These are phyloP conservation scores for Russula sp. DNA, from an alignment of 768 basidiomycete species.

Conservation along the genomic window DNA sequence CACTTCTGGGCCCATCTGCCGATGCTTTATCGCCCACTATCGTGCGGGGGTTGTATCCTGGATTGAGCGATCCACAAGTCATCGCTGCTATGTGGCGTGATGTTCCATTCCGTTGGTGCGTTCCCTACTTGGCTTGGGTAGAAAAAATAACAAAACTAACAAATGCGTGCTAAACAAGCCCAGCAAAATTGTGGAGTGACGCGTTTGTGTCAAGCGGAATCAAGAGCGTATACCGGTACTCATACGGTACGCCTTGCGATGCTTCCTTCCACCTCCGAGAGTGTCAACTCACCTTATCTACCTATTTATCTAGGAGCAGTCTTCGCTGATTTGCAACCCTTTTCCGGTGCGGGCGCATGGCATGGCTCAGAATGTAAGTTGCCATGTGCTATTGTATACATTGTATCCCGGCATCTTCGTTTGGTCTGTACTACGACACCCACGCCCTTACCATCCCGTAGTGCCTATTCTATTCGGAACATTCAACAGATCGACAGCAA, in stretches of 20 bases:
- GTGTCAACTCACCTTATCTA: not conserved
- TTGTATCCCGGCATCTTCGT: no score
- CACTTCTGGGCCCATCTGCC: not conserved
- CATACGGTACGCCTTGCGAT: not conserved
- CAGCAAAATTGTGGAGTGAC: constrained; percentile 15
- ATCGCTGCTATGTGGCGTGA: constrained; percentile 4
- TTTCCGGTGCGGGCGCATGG: not conserved
- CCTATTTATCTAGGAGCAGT: not conserved
- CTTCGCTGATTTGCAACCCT: not conserved
- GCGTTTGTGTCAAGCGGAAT: constrained; percentile 3
- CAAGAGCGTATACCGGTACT: constrained; percentile 10
- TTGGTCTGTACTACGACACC: not conserved
- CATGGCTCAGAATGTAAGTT: constrained; percentile 2
- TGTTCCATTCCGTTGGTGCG: constrained; percentile 2
- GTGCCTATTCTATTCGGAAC: constrained; percentile 29
- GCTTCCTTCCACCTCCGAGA: no score
- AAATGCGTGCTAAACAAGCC: not conserved
- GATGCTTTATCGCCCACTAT: not conserved
- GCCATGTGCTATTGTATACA: no score
- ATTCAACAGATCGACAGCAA: constrained; percentile 27
- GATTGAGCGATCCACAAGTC: constrained; percentile 1
- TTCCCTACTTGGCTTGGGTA: no score
- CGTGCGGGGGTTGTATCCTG: constrained; percentile 3
- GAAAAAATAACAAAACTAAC: no score
- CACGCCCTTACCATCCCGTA: not conserved